Percentiles rank a stretch among this genome's conserved stretches.
phyloP scores from a whole-genome alignment of 306 rosid species.

The Trifolium dubium region DNA sequence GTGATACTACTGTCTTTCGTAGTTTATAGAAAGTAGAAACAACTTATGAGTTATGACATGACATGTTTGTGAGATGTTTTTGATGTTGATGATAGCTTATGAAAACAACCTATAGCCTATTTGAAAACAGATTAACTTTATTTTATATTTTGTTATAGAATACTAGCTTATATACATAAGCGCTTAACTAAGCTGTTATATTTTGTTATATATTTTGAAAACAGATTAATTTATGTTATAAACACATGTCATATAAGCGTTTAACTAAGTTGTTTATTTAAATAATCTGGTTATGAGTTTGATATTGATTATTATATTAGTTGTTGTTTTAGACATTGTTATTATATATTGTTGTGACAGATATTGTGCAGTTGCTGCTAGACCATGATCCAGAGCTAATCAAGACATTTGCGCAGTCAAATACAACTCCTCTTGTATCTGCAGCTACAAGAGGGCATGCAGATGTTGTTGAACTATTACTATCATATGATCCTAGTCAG shows the following conservation, averaged over 20 bases:
- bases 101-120: neutral
- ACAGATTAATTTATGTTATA: neutral
- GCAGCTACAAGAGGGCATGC: slow-evolving; percentile 81
- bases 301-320: neutral
- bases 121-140: neutral
- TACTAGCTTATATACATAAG: no score
- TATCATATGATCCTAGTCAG: slow-evolving; percentile 57
- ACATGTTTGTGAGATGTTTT: neutral
- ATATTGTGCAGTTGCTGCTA: slow-evolving; percentile 63
- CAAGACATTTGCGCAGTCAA: slow-evolving; percentile 78
- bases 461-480: slow-evolving; percentile 61
- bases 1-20: neutral
- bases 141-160: no score
- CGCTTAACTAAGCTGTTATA: neutral
- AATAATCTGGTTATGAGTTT: neutral
- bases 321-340: neutral
- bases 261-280: neutral
- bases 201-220: neutral
- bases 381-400: slow-evolving; percentile 70
- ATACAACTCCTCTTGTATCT: slow-evolving; percentile 82
- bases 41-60: neutral
- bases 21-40: neutral
- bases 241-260: neutral
- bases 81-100: neutral
- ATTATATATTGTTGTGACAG: slow-evolving; percentile 37